Percentiles rank a stretch among this genome's conserved stretches.
Conservation (phyloP, 2,329 filamentous ascomycete genomes). For the Cladophialophora chaetospira region DNA sequence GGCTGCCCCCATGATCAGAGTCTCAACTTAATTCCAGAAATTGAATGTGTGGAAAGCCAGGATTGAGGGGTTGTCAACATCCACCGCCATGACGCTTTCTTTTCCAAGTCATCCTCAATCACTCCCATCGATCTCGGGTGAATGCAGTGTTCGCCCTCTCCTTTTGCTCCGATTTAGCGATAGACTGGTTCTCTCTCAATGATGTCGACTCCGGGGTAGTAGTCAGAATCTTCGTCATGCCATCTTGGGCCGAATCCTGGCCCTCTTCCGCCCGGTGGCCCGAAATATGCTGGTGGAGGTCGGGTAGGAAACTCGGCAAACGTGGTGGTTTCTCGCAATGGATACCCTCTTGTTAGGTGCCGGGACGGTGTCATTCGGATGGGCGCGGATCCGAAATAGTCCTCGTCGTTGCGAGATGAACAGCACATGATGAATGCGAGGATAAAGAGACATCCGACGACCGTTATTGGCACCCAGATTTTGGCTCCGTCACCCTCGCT, state of each 20-base stretch:
- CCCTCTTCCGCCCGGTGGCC: constrained; percentile 3
- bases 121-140: neutral
- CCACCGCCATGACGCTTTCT: no score
- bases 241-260: neutral
- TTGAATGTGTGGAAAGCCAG: no score
- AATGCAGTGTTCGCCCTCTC: no score
- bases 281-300: constrained; percentile 9
- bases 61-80: no score
- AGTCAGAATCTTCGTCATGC: neutral
- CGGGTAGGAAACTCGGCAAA: constrained; percentile 5
- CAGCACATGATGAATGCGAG: constrained; percentile 12
- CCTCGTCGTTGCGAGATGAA: neutral
- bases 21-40: no score
- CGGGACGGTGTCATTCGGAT: constrained; percentile 13
- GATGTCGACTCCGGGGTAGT: constrained; percentile 18
- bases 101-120: neutral
- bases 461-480: constrained; percentile 22
- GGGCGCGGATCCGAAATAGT: constrained; percentile 1
- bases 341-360: constrained; percentile 13
- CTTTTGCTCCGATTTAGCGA: neutral
- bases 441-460: constrained; percentile 14
- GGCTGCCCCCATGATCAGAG: no score
- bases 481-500: constrained; percentile 7
- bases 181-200: constrained; percentile 22
- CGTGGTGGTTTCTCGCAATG: constrained; percentile 17